These are phyloP conservation scores for Umbellularia californica DNA, from an alignment of 164 flowering plant genomes.

Conservation along the genomic window DNA sequence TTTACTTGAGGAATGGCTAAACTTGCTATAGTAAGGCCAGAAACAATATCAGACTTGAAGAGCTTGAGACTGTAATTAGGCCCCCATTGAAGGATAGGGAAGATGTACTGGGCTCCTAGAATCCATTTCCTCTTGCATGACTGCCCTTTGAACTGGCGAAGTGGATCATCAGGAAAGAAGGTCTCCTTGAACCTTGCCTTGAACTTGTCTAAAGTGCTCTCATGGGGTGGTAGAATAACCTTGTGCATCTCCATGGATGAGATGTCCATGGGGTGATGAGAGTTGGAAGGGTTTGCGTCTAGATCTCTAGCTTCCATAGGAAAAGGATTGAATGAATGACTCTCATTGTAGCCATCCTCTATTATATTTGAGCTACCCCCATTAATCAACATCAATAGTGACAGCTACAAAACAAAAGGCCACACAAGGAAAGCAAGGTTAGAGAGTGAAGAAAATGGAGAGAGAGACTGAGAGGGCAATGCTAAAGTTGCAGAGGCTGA, in stretches of 20 bases:
- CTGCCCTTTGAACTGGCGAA: constrained; percentile 66
- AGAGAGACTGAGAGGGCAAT: neutral
- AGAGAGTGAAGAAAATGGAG: neutral
- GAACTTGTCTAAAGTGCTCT: constrained; percentile 6
- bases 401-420: constrained; percentile 27
- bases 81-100: constrained; percentile 86
- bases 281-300: neutral
- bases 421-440: neutral
- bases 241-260: constrained; percentile 48
- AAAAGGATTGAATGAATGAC: neutral
- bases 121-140: constrained; percentile 12
- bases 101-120: constrained; percentile 47
- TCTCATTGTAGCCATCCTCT: neutral
- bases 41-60: constrained; percentile 64
- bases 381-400: constrained; percentile 22
- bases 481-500: neutral
- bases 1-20: constrained; percentile 78
- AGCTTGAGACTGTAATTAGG: constrained; percentile 50
- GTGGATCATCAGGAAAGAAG: constrained; percentile 88
- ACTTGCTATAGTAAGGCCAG: constrained; percentile 93
- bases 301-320: neutral
- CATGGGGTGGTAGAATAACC: constrained; percentile 55
- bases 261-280: constrained; percentile 19
- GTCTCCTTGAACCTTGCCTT: constrained; percentile 57
- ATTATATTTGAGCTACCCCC: constrained; percentile 3